Evolutionary conservation across 2,329 filamentous ascomycete species (phyloP), one percentile per base, ranked within the genome.

Genomic region (Clathrospora elynae): DNA sequence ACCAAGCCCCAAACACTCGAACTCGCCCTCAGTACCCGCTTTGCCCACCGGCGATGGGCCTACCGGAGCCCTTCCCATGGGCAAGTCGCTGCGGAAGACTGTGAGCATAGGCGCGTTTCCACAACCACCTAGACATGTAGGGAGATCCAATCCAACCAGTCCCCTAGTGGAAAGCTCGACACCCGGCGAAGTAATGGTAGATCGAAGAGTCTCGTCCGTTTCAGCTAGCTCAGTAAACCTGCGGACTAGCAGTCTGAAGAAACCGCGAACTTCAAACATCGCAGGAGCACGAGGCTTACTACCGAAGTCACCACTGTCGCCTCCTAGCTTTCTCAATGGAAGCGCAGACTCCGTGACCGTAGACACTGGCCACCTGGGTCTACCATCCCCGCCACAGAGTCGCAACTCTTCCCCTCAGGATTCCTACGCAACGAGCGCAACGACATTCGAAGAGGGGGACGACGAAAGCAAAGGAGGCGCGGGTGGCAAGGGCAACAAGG

Each of bases 21-120:
- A 54, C 32, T 67, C 67, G 17, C 51, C 65, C 24, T 73, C 62
- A 20, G 72, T 83, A 10, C 84, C 81, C 49, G 75, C 75, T 4
- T 60, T 76, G 9, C 67, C 66, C 25, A 74, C 73, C 9, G 59
- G 61, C 13, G 62, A 69, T 20, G 75, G 81, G 3, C 46, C 61
- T 5, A 45, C 55, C 2, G 54, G 57, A 6, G 46, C 57, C 6
- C 48, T 64, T 9, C 62, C 68, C 3, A 53, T 64, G 1, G 82
- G 83, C 17, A 91, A 85, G 69, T 83, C 85, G 1, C 72, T 96
- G 41, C 84, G 90, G 50, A 95, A 95, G 72, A 88, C 88, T 1
- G 86, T 95, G 62, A 96, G 91, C 77, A 95, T 96, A 63, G 92
- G 91, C 65, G 86, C 90, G 1, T 96, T 97, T 64, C 92, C 92